Conservation (phyloP, 495 filamentous ascomycete species). For the Rhypophila decipiens region DNA sequence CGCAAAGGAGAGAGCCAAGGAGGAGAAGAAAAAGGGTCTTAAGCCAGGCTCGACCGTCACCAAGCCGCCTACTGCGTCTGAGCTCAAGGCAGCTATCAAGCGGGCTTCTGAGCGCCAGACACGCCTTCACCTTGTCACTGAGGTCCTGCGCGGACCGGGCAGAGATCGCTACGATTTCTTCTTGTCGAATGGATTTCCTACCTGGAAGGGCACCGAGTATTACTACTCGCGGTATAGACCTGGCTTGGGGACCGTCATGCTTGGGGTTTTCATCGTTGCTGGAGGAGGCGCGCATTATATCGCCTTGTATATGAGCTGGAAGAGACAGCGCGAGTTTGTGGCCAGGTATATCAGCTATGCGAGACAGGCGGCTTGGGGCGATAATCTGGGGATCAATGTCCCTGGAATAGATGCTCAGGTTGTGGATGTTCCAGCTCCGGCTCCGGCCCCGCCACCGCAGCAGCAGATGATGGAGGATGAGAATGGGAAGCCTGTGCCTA, state of each 20-base stretch:
- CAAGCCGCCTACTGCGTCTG: slow-evolving; percentile 62
- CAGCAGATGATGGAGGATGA: slow-evolving; percentile 42
- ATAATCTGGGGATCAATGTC: slow-evolving; percentile 29
- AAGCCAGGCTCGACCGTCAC: slow-evolving; percentile 58
- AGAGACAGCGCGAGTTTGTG: slow-evolving; percentile 83
- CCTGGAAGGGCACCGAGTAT: slow-evolving; percentile 95
- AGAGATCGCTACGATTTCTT: slow-evolving; percentile 95
- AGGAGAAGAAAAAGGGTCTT: slow-evolving; percentile 45
- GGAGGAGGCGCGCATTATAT: slow-evolving; percentile 83
- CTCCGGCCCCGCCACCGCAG: slow-evolving; percentile 19
- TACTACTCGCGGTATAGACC: slow-evolving; percentile 93
- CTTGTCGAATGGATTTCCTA: slow-evolving; percentile 86
- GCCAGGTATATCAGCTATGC: slow-evolving; percentile 88
- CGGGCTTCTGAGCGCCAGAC: slow-evolving; percentile 72
- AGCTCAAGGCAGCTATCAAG: slow-evolving; percentile 69
- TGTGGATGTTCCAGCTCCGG: slow-evolving; percentile 22
- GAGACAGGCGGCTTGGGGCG: slow-evolving; percentile 78
- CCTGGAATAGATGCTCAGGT: slow-evolving; percentile 54
- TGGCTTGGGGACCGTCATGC: slow-evolving; percentile 74
- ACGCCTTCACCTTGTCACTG: slow-evolving; percentile 72
- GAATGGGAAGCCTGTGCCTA: slow-evolving; percentile 39
- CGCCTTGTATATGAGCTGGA: slow-evolving; percentile 76
- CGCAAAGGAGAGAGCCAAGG: slow-evolving; percentile 45
- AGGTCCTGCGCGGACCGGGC: slow-evolving; percentile 71
- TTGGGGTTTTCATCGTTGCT: slow-evolving; percentile 76